phyloP scores from a whole-genome alignment of 352 stramenopile genomes.

The Globisporangium mamillatum region DNA sequence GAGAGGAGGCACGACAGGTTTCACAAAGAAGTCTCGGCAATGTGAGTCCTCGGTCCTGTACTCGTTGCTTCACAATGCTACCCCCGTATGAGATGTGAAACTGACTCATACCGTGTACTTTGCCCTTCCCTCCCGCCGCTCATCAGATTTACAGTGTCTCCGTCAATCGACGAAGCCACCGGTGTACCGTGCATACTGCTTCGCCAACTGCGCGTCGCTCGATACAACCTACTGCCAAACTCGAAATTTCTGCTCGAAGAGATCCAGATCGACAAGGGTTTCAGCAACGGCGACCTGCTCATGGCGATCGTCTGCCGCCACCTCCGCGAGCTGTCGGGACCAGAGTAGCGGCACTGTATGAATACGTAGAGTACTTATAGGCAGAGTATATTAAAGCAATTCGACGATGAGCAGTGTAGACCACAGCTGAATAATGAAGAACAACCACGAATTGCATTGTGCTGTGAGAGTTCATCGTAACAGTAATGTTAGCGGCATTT shows the following conservation, averaged over 20 bases:
- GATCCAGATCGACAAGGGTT: slow-evolving; percentile 36
- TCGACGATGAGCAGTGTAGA: no score
- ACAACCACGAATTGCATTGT: no score
- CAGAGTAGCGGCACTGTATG: neutral
- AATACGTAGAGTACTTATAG: neutral
- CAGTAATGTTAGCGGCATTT: no score
- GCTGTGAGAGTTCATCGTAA: no score
- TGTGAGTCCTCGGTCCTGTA: neutral
- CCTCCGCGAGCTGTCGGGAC: neutral
- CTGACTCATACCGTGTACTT: no score
- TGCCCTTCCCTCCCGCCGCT: no score
- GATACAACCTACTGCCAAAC: slow-evolving; percentile 44
- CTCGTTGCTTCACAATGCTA: neutral
- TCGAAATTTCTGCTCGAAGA: slow-evolving; percentile 38
- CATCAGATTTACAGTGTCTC: slow-evolving; percentile 1
- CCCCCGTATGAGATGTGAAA: neutral
- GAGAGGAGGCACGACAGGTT: neutral
- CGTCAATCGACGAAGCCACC: neutral
- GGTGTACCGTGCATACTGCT: slow-evolving; percentile 3
- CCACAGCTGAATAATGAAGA: no score
- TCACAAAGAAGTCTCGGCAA: slow-evolving; percentile 1
- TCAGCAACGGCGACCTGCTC: slow-evolving; percentile 52
- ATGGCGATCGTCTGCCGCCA: slow-evolving; percentile 44
- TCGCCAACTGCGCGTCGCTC: slow-evolving; percentile 18
- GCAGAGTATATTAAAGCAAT: no score